phyloP scores from a whole-genome alignment of 371 early-diverging fungal species.

The Syncephalastrum racemosum region DNA sequence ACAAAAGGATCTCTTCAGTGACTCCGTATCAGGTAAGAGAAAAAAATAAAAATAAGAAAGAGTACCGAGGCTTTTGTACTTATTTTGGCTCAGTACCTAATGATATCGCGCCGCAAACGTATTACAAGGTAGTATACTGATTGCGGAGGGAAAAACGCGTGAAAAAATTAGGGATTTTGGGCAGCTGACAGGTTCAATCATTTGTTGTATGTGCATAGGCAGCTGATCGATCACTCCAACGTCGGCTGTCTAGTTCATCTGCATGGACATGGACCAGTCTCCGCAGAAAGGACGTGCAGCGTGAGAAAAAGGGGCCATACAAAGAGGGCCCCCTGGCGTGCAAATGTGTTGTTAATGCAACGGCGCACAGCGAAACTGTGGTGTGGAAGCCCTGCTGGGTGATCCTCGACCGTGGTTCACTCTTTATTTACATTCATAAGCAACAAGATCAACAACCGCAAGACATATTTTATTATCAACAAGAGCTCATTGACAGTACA shows the following conservation, averaged over 20 bases:
- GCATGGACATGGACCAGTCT: conserved; percentile 21
- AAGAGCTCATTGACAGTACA: conserved; percentile 3
- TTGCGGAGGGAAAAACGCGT: conserved; percentile 4
- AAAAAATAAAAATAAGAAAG: no score
- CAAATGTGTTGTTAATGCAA: conserved; percentile 5
- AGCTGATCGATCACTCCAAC: neutral
- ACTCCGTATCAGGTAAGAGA: conserved; percentile 1
- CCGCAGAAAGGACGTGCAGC: conserved; percentile 14
- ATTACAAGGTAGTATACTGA: neutral
- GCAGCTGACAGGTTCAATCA: neutral
- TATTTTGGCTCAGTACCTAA: neutral
- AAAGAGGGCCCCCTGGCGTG: conserved; percentile 24
- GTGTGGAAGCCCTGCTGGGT: conserved; percentile 27
- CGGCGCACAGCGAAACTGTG: conserved; percentile 5
- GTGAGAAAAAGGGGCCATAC: conserved; percentile 23
- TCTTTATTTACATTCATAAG: conserved; percentile 19
- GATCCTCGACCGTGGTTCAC: conserved; percentile 24
- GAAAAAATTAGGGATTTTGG: neutral
- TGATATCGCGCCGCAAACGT: no score
- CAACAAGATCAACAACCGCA: neutral
- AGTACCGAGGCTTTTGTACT: neutral
- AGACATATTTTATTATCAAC: neutral
- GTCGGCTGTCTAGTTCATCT: conserved; percentile 5
- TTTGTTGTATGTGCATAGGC: neutral
- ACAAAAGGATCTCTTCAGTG: conserved; percentile 8